Evolutionary conservation across 1,284 basidiomycete species (phyloP).

Genomic region (Coniferiporia weirii): DNA sequence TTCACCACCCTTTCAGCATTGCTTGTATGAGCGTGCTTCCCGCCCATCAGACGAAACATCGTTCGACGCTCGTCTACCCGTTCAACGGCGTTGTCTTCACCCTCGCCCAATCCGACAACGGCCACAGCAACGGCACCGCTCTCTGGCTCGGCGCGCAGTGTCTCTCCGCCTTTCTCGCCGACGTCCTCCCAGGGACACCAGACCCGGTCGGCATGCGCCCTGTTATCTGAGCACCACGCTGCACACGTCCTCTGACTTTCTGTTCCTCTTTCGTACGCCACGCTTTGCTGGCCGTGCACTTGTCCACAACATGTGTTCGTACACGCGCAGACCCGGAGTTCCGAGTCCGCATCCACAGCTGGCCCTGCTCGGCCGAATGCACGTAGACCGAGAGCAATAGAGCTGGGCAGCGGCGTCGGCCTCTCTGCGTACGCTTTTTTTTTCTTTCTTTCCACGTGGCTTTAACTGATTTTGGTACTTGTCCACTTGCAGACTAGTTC

Average conservation of each 20-base stretch:
- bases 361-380: slow-evolving; percentile 17
- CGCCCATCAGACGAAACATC: slow-evolving; percentile 66
- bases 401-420: slow-evolving; percentile 82
- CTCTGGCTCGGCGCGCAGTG: slow-evolving; percentile 84
- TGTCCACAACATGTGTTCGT: slow-evolving; percentile 1
- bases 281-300: not conserved
- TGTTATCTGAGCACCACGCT: not conserved
- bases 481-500: slow-evolving; percentile 54
- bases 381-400: slow-evolving; percentile 49
- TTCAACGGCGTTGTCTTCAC: slow-evolving; percentile 39
- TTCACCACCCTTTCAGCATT: not conserved
- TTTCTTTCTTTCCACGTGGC: not conserved
- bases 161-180: slow-evolving; percentile 58
- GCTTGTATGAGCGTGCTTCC: slow-evolving; percentile 30
- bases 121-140: slow-evolving; percentile 74
- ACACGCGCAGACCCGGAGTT: not conserved
- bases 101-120: slow-evolving; percentile 54
- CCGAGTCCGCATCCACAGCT: not conserved
- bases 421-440: slow-evolving; percentile 59
- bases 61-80: slow-evolving; percentile 44
- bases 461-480: not conserved
- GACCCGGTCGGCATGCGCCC: slow-evolving; percentile 12
- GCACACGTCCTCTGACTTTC: not conserved
- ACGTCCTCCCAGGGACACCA: slow-evolving; percentile 23
- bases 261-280: not conserved